These are phyloP conservation scores for Penicillium sp. DNA, from an alignment of 2,329 filamentous ascomycete genomes.

Conservation along the genomic window DNA sequence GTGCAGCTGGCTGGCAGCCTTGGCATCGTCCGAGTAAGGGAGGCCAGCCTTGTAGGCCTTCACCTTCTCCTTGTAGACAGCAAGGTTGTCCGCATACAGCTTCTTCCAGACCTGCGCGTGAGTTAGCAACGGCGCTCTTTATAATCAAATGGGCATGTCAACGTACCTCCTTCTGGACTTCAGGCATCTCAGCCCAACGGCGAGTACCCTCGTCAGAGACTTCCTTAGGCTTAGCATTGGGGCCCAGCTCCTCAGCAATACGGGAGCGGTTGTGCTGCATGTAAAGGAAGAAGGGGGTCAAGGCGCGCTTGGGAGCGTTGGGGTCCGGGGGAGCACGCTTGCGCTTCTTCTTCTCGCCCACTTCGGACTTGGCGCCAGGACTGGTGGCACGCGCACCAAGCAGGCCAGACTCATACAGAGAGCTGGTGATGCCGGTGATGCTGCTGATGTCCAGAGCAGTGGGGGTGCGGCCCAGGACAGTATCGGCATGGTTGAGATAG, in stretches of 20 bases:
- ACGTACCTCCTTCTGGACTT: conserved; percentile 60
- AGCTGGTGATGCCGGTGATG: too few species aligned
- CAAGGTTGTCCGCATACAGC: conserved; percentile 50
- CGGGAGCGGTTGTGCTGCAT: conserved; percentile 77
- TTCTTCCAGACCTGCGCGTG: conserved; percentile 45
- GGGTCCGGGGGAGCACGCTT: conserved; percentile 82
- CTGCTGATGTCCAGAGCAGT: too few species aligned
- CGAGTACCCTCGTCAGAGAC: conserved; percentile 79
- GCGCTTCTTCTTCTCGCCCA: conserved; percentile 71
- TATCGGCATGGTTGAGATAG: too few species aligned
- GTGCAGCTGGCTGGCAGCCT: conserved; percentile 36
- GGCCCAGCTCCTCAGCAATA: conserved; percentile 68
- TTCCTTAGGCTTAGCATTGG: conserved; percentile 70
- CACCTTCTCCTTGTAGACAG: conserved; percentile 50
- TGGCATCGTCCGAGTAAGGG: conserved; percentile 38
- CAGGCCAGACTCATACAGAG: too few species aligned
- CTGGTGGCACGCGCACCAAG: conserved; percentile 36
- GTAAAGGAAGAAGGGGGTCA: conserved; percentile 93
- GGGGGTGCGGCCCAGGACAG: too few species aligned
- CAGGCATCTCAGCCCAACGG: conserved; percentile 73
- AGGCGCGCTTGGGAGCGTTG: conserved; percentile 84
- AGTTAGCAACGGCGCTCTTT: conserved; percentile 11
- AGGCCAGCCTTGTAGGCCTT: conserved; percentile 50
- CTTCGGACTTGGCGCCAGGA: conserved; percentile 36
- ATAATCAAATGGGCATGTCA: too few species aligned